Base-by-base conservation (phyloP, 2,329 filamentous ascomycete species). In the Sporothrix schenckii region DNA sequence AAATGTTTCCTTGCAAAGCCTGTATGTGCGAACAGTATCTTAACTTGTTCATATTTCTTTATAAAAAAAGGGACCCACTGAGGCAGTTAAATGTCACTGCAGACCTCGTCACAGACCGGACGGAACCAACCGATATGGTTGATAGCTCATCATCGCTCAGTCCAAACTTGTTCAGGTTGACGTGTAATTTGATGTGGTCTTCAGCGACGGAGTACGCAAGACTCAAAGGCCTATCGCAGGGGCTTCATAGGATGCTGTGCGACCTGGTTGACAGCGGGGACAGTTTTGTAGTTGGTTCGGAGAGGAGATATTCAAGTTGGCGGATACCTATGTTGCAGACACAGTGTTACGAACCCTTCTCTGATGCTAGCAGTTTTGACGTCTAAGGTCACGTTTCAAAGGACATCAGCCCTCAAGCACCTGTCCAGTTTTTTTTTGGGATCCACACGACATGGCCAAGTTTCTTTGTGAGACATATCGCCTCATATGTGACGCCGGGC, bases 131-230 rank as follows among this genome's bases (percentile, higher is more conserved):
- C 76, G 88, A 88, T 66, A 97, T 83, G 80, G 86, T 83, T 75
- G 86, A 84, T 66, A 94, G 79, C 82, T 97, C 92, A 61, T 92
- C 91, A 3, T 86, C 85, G 3, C 86, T 89, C 80, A 96, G 81
- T 71, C 87, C 83, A 88, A 89, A 94, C 68, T 90, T 87, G 19
- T 63, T 21, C 68, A 92, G 78, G 53, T 91, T 87, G 75, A 89
- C 92, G 85, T 97, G 96, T 73, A 83, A 87, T 80, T 91, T 84
- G 76, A 97, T 93, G 54, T 92, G 87, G 68, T 83, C 84, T 74
- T 88, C 86, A 74, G 87, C 93, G 71, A 94, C 91, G 68, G 87
- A 91, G 86, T 97, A 97, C 76, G 92, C 92, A 76, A 97, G 93
- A 68, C 97, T 92, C 82, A 76, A 76, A 82, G 68, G 93, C 87